Percentiles rank a stretch among this genome's conserved stretches.
Evolutionary conservation across 2,329 filamentous ascomycete genomes (phyloP).

Genomic region (Nemania abortiva): DNA sequence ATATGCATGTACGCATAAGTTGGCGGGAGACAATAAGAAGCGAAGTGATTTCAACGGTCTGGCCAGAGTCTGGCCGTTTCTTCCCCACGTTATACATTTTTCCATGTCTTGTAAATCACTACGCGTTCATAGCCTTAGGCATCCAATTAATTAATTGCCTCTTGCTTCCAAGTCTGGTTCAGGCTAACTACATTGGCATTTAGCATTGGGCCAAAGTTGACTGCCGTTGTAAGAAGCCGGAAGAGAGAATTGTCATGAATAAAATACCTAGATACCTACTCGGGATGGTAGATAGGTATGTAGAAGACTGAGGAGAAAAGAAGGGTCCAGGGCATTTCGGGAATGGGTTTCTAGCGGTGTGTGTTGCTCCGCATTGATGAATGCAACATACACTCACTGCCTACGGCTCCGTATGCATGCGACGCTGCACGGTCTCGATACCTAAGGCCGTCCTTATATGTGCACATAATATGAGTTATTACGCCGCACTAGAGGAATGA

Average conservation of each 20-base stretch:
- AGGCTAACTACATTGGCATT: neutral
- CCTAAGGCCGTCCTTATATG: neutral
- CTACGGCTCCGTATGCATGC: conserved; percentile 22
- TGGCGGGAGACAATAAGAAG: conserved; percentile 14
- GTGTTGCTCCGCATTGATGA: conserved; percentile 32
- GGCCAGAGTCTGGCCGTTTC: conserved; percentile 7
- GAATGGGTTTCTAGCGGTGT: conserved; percentile 29
- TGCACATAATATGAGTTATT: conserved; percentile 14
- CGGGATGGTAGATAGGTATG: neutral
- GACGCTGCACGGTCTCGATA: conserved; percentile 22
- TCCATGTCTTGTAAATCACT: conserved; percentile 2
- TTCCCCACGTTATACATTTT: conserved; percentile 30
- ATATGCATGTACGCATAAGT: neutral
- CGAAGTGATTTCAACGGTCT: conserved; percentile 12
- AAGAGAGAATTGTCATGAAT: neutral
- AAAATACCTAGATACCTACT: neutral
- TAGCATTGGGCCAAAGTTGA: neutral
- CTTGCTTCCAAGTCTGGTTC: neutral
- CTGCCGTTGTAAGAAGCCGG: neutral
- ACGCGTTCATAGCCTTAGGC: neutral
- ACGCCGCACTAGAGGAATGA: neutral
- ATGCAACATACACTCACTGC: conserved; percentile 8
- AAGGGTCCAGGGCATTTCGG: conserved; percentile 2
- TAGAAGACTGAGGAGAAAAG: neutral
- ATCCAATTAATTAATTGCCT: neutral